Evolutionary conservation across 2,329 filamentous ascomycete species (phyloP), one percentile per base, ranked within the genome.

Genomic region (Leptodontidium sp.): DNA sequence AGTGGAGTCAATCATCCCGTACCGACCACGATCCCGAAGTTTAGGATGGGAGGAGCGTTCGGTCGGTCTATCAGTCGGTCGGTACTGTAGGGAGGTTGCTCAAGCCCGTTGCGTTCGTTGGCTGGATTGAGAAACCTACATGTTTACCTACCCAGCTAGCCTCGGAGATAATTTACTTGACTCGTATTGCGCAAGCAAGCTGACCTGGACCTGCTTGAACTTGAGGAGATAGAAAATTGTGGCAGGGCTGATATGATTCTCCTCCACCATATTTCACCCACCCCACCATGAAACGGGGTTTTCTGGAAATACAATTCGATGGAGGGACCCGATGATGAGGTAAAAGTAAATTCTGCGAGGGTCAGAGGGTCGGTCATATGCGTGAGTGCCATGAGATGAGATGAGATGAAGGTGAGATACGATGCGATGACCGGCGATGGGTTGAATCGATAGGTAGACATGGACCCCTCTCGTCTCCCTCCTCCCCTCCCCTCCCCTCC

Each of bases 181-280:
- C 61, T 70, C 68, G 65, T 65, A 70, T 70, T 70, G 62, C 68
- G 68, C 65, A 70, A 70, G 63, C 62, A 35, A 29, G 49, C 29
- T 53, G 62, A 57, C 12, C 26, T 47, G 24, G 29, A 32, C 29
- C 29, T 32, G 29, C 29, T 6, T 32, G 29, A 32, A 32, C 29
- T 32, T 6, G 6, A 32, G 29, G 29, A 32, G 29, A 32, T 32
- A 38, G 35, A 40, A 40, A 40, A 26, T 43, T n/a, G 50, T 11
- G 38, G 35, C 32, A 65, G 63, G 45, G 45, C 32, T 21, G 61
- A 38, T 63, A 14, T 21, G 45, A 61, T 61, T 47, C 45, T 47
- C 59, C 21, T n/a, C 24, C 32, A 47, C 11, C 5, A 14, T 7
- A 17, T 14, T 17, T 14, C 11, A 14, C 7, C 4, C 11, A 14